These are phyloP conservation scores for Xylaria sp. DNA, from an alignment of 2,329 filamentous ascomycete genomes.

Conservation along the genomic window DNA sequence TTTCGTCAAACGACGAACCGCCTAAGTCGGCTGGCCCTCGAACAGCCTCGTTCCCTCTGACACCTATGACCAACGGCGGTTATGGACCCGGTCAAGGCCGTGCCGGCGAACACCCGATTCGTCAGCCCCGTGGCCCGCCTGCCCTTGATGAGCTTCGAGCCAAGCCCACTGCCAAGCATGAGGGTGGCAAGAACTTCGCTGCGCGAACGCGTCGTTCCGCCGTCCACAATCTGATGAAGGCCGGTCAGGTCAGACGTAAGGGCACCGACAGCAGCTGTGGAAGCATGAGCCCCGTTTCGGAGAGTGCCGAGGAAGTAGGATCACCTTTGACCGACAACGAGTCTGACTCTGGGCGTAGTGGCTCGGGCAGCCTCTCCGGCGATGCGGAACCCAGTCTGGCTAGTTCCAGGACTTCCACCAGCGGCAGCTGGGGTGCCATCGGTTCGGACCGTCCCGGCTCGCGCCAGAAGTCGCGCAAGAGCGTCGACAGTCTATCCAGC, in stretches of 20 bases:
- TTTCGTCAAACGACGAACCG: conserved; percentile 46
- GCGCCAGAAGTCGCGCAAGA: conserved; percentile 66
- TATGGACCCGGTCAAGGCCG: conserved; percentile 93
- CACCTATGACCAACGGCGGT: conserved; percentile 72
- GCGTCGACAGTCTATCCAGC: conserved; percentile 67
- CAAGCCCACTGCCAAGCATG: conserved; percentile 88
- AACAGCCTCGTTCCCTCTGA: conserved; percentile 77
- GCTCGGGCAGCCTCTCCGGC: conserved; percentile 79
- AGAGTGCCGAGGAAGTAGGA: conserved; percentile 69
- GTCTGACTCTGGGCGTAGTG: conserved; percentile 70
- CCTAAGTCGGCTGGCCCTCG: conserved; percentile 71
- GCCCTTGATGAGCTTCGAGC: conserved; percentile 86
- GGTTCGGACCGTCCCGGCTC: conserved; percentile 81
- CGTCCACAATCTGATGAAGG: conserved; percentile 87
- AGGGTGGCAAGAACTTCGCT: conserved; percentile 97
- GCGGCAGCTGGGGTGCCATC: conserved; percentile 75
- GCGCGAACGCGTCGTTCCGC: conserved; percentile 90
- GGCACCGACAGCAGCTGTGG: conserved; percentile 70
- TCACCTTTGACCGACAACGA: conserved; percentile 74
- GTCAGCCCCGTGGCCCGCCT: conserved; percentile 91
- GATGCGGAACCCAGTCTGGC: conserved; percentile 69
- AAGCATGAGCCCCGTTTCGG: conserved; percentile 87
- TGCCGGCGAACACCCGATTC: conserved; percentile 90
- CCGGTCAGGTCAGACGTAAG: conserved; percentile 84
- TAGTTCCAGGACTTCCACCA: conserved; percentile 76